These are phyloP conservation scores for Komagataella populi DNA, from an alignment of 805 yeast genomes.

Conservation along the genomic window DNA sequence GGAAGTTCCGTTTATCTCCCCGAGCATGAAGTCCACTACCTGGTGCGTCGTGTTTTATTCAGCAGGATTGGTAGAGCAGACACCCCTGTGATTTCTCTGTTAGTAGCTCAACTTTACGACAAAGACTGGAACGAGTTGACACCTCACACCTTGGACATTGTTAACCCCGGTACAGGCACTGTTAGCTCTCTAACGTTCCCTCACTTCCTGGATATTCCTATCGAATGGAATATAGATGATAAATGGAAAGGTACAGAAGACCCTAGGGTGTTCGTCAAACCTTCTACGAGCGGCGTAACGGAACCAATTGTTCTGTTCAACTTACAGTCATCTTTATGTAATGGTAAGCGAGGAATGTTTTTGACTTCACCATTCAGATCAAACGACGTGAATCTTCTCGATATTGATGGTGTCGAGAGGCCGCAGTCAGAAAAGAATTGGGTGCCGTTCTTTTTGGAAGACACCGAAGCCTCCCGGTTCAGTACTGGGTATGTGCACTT, in stretches of 20 bases:
- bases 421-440: conserved; percentile 10
- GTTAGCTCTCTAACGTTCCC: conserved; percentile 1
- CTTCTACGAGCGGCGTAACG: conserved; percentile 14
- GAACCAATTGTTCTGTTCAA: conserved; percentile 27
- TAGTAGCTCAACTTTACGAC: conserved; percentile 20
- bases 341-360: conserved; percentile 7
- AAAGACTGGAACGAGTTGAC: conserved; percentile 23
- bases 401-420: conserved; percentile 3
- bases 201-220: conserved; percentile 1
- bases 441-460: conserved; percentile 13
- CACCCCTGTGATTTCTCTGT: conserved; percentile 1
- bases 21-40: conserved; percentile 26
- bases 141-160: not conserved
- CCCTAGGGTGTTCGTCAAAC: conserved; percentile 19
- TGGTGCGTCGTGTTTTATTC: conserved; percentile 22
- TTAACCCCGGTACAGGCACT: not conserved
- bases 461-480: not conserved
- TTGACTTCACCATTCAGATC: conserved; percentile 6
- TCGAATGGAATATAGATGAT: not conserved
- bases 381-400: not conserved
- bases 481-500: conserved; percentile 5
- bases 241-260: conserved; percentile 24
- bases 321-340: conserved; percentile 1
- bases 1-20: conserved; percentile 21
- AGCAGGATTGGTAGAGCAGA: conserved; percentile 6